These are phyloP conservation scores for Ogataea zsoltii DNA, from an alignment of 805 yeast species.

Conservation along the genomic window DNA sequence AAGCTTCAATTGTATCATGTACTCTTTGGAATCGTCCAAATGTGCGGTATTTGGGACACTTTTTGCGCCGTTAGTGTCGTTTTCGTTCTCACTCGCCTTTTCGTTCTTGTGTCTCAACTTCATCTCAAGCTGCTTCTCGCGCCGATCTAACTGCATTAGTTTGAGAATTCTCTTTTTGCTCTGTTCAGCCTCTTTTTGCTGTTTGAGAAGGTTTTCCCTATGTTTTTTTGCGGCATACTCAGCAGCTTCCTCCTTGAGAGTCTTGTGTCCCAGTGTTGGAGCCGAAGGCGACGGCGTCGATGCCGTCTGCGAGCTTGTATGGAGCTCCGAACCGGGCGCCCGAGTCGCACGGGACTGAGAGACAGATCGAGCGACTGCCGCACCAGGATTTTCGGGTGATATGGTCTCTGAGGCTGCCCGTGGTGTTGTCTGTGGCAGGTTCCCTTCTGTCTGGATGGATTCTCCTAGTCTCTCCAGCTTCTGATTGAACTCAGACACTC, in stretches of 20 bases:
- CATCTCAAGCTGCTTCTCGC: constrained; percentile 19
- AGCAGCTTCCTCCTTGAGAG: constrained; percentile 43
- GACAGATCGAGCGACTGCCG: no score
- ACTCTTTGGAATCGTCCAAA: constrained; percentile 41
- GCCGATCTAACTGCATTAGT: constrained; percentile 52
- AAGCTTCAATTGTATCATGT: constrained; percentile 51
- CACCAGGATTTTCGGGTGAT: no score
- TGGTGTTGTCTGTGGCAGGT: neutral
- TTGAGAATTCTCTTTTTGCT: constrained; percentile 59
- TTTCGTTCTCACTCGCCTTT: neutral
- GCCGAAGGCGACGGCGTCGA: neutral
- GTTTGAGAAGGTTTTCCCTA: constrained; percentile 39
- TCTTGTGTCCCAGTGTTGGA: constrained; percentile 6
- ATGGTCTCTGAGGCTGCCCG: no score
- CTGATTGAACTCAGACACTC: constrained; percentile 29
- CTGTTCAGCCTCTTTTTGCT: constrained; percentile 39
- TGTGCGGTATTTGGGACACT: constrained; percentile 17
- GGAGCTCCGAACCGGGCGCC: no score
- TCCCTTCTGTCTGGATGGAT: neutral
- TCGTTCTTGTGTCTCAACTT: neutral
- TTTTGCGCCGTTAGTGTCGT: constrained; percentile 18
- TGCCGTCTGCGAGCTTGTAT: neutral
- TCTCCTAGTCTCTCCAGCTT: constrained; percentile 26
- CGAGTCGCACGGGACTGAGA: no score
- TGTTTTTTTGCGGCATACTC: constrained; percentile 40